Conservation (phyloP, 139 green algal genomes). For the Coelastrella sp. region DNA sequence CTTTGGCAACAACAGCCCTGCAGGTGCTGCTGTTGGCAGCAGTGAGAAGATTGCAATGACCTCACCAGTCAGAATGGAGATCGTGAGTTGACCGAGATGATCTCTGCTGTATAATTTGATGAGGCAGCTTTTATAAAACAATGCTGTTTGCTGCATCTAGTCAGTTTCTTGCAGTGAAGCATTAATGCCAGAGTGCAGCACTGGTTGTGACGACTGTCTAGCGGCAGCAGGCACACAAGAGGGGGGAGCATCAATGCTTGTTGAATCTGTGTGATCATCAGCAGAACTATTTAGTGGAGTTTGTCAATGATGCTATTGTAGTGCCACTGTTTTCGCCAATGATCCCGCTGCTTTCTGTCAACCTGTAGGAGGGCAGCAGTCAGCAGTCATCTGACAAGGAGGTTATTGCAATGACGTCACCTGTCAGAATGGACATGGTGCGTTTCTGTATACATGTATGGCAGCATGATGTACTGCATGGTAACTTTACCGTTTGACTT, state of each 20-base stretch:
- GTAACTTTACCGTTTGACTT: no score
- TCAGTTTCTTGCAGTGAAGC: no score
- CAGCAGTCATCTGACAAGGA: background rate
- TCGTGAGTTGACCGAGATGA: background rate
- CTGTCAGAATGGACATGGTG: constrained; percentile 33
- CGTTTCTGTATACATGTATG: background rate
- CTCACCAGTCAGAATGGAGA: constrained; percentile 58
- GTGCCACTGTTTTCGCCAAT: background rate
- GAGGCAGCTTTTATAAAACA: no score
- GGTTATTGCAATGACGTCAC: constrained; percentile 9
- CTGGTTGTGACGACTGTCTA: no score
- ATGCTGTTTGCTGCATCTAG: background rate
- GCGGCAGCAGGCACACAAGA: no score
- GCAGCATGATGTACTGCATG: background rate
- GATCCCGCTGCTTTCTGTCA: constrained; percentile 12
- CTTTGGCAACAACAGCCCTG: constrained; percentile 68
- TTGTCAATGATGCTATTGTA: no score
- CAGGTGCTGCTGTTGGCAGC: constrained; percentile 51
- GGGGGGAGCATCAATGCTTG: no score
- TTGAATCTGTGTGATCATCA: no score
- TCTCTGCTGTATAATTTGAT: background rate
- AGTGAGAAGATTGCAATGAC: constrained; percentile 78
- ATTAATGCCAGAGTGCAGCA: no score
- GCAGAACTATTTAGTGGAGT: no score
- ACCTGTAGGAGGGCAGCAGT: constrained; percentile 21